Percentiles rank a stretch among this genome's conserved stretches.
Evolutionary conservation across 768 basidiomycete genomes (phyloP).

Genomic region (Suillus decipiens): DNA sequence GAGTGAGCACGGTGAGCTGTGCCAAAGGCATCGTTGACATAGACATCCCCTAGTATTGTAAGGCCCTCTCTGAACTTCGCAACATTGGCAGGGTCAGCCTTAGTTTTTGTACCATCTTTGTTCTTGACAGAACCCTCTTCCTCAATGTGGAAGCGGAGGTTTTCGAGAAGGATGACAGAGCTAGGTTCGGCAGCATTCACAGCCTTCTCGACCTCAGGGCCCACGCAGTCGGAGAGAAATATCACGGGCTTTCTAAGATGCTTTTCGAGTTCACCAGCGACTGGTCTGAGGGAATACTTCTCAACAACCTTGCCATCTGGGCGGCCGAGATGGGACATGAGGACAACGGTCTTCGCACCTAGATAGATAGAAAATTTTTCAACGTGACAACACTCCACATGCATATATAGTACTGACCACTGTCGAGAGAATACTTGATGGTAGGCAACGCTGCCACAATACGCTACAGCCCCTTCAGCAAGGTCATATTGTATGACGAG

Average conservation of each 20-base stretch:
- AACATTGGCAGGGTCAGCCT: slow-evolving; percentile 84
- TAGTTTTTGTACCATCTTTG: slow-evolving; percentile 91
- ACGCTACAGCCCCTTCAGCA: slow-evolving; percentile 55
- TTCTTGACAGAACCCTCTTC: slow-evolving; percentile 96
- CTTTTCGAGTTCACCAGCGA: slow-evolving; percentile 77
- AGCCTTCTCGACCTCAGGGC: slow-evolving; percentile 77
- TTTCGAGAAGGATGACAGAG: slow-evolving; percentile 89
- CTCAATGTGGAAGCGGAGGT: slow-evolving; percentile 97
- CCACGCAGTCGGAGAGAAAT: slow-evolving; percentile 86
- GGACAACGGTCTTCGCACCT: slow-evolving; percentile 82
- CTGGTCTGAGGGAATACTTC: slow-evolving; percentile 90
- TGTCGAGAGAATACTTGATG: slow-evolving; percentile 87
- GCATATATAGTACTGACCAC: slow-evolving; percentile 48
- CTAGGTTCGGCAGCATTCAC: slow-evolving; percentile 62
- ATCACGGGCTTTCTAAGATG: slow-evolving; percentile 72
- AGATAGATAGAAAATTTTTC: slow-evolving; percentile 2
- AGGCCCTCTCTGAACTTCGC: slow-evolving; percentile 84
- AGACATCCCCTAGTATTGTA: slow-evolving; percentile 92
- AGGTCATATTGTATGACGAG: slow-evolving; percentile 11
- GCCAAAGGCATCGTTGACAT: slow-evolving; percentile 98
- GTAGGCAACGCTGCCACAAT: slow-evolving; percentile 97
- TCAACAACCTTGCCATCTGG: slow-evolving; percentile 89
- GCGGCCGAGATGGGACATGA: slow-evolving; percentile 98
- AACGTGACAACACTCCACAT: background rate
- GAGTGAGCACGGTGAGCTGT: slow-evolving; percentile 99